Conservation (phyloP, 2,329 filamentous ascomycete genomes). For the Claviceps africana region DNA sequence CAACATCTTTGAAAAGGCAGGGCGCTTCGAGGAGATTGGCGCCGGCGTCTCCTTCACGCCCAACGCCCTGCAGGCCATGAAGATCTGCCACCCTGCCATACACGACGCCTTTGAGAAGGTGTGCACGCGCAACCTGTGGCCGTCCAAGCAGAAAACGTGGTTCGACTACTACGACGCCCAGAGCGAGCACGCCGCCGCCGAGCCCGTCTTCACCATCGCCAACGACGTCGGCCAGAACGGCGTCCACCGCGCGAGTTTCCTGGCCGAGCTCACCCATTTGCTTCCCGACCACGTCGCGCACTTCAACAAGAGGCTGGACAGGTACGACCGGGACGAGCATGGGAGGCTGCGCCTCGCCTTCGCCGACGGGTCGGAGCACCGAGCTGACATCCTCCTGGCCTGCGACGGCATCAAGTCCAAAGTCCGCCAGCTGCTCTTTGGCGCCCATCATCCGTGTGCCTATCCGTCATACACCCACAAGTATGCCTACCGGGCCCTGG, state of each 20-base stretch:
- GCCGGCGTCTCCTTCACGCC: slow-evolving; percentile 38
- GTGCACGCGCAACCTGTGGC: slow-evolving; percentile 6
- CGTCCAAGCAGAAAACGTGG: slow-evolving; percentile 3
- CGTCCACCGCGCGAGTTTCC: slow-evolving; percentile 24
- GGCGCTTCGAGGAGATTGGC: slow-evolving; percentile 30
- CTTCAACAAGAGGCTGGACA: slow-evolving; percentile 22
- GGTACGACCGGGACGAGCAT: slow-evolving; percentile 14
- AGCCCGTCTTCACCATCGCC: neutral
- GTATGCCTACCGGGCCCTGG: slow-evolving; percentile 38
- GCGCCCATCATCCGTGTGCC: slow-evolving; percentile 21
- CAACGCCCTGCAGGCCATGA: slow-evolving; percentile 35
- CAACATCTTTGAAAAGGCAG: slow-evolving; percentile 32
- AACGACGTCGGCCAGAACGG: slow-evolving; percentile 15
- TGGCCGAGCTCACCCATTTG: slow-evolving; percentile 25
- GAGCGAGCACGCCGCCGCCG: neutral
- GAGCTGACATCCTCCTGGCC: slow-evolving; percentile 32
- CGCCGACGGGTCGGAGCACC: slow-evolving; percentile 18
- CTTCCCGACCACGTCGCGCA: slow-evolving; percentile 18
- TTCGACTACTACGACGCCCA: slow-evolving; percentile 9
- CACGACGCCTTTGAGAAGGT: slow-evolving; percentile 14
- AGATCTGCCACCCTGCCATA: slow-evolving; percentile 21
- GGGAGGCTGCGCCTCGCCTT: slow-evolving; percentile 21
- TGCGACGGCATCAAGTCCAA: slow-evolving; percentile 52
- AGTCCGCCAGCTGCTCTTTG: slow-evolving; percentile 34
- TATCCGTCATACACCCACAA: slow-evolving; percentile 36